Evolutionary conservation across 1,139 yeast genomes (phyloP), one percentile per base, ranked within the genome.

Genomic region (Candida buenavistaensis): DNA sequence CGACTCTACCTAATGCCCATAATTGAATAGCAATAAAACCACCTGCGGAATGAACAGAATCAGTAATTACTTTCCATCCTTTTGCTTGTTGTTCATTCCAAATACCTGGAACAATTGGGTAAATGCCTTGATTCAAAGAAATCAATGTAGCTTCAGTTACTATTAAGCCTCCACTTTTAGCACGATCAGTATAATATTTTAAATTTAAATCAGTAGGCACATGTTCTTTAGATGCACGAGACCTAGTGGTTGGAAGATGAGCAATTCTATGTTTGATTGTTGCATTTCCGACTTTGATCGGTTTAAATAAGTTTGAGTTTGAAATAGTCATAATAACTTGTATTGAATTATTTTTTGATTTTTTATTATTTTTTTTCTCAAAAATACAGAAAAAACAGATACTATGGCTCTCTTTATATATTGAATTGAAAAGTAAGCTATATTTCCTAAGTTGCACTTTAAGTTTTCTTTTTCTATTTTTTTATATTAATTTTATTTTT

Each of bases 1-100:
- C 78, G 28, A 62, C 65, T 53, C 85, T 68, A 36, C 88, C 89
- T 35, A 79, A 52, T 24, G 64, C 68, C 82, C 84, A 80, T 31
- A 84, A 50, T 58, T 84, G 92, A 26, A 69, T 46, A 38, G 75
- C 65, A 14, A 75, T 44, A 11, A 32, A 32, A 15, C 46, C 46
- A 20, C 45, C 46, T 19, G 30, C 39, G n/a, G 32, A 32, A 32
- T 45, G 49, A 10, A 45, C 49, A 12, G 44, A 36, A 29, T 57
- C 45, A 52, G 68, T 2, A 81, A 71, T 26, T 72, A 68, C 47
- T 80, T 62, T 68, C 84, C 84, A 80, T 17, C 63, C 72, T 9
- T 51, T 57, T 13, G 66, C 54, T 43, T 78, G 83, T 15, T 57
- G 59, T n/a, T 66, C 59, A 33, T 57, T 63, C 66, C 68, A 79